These are phyloP conservation scores for Lachnellula willkommii DNA, from an alignment of 2,329 filamentous ascomycete species.

Conservation along the genomic window DNA sequence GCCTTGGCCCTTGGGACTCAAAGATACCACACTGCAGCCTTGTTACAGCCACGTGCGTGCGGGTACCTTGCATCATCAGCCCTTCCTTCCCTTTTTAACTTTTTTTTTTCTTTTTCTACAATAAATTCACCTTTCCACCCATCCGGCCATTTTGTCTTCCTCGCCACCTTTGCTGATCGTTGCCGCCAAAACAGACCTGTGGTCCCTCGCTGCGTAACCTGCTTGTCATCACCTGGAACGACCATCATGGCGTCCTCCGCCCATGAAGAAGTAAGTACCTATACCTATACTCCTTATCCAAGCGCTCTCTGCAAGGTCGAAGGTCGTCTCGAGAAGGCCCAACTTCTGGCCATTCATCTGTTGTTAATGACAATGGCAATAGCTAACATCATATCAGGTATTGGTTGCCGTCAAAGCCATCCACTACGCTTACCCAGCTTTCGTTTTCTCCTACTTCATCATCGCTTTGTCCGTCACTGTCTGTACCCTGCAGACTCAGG, in stretches of 20 bases:
- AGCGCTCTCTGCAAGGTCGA: too few relatives aligned
- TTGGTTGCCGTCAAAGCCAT: constrained; percentile 30
- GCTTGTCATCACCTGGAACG: neutral
- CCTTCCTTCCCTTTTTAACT: neutral
- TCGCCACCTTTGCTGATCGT: neutral
- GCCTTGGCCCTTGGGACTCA: neutral
- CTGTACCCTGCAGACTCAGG: constrained; percentile 48
- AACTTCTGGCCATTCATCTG: neutral
- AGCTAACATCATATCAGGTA: constrained; percentile 16
- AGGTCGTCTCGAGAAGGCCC: too few relatives aligned
- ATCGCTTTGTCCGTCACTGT: constrained; percentile 45
- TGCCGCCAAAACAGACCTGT: neutral
- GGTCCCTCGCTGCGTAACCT: neutral
- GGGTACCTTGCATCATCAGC: neutral
- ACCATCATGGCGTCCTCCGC: neutral
- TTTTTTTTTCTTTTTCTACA: neutral
- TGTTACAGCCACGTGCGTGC: neutral
- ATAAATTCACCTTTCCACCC: neutral
- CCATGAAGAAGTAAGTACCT: neutral
- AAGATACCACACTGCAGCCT: neutral
- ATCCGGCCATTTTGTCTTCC: neutral
- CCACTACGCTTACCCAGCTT: constrained; percentile 54
- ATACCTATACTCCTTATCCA: neutral
- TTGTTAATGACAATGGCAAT: neutral
- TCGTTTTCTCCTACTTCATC: constrained; percentile 54